Base-by-base conservation (phyloP, 768 basidiomycete genomes). In the Cystofilobasidium capitatum region DNA sequence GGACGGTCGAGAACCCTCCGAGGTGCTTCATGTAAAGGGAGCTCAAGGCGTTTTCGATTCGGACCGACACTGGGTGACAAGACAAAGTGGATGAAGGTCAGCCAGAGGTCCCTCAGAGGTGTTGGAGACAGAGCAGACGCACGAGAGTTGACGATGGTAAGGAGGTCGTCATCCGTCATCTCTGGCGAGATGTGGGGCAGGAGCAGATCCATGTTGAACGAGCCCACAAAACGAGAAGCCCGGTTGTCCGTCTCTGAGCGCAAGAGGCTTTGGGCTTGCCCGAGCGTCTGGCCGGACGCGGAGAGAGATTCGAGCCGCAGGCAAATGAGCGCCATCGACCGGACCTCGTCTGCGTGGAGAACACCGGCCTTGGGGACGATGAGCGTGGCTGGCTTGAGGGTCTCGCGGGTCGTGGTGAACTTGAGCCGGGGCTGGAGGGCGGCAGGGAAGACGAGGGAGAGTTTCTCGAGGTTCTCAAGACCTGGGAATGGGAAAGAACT, bases 401-500 rank as follows among this genome's bases (percentile, higher is more conserved):
- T 54, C 36, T 40, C 37, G 24, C 54, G 54, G 9, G 63, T 26
- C 24, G 66, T 26, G 62, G 60, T 44, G 58, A 87, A 74, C 62
- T 85, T 82, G 68, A 86, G 82, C 36, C 94, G 85, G 9, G 85
- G 86, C 47, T 83, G 82, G 42, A 98, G 80, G 4, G 83, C 82
- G 31, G 76, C 79, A 0, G 94, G 91, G 76, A 90, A 98, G 54
- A 97, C 81, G 22, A 86, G 76, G n/a, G 90, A 88, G 26, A 98
- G 80, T 70, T 83, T 81, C 77, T 97, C 94, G 1, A 91, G 90
- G 0, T 36, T 44, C 24, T 69, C 68, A 29, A 69, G 68, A 37
- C 68, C 68, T 69, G 62, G 1, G 35, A 24, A 26, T 0, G 22
- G 1, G 17, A 13, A 33, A 2, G 42, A n/a, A 42, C 6, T 40